A percentile compares a stretch with the other conserved stretches of the same genome.
Evolutionary conservation across 1,139 yeast genomes (phyloP).

Genomic region (Protomyces pachydermus): DNA sequence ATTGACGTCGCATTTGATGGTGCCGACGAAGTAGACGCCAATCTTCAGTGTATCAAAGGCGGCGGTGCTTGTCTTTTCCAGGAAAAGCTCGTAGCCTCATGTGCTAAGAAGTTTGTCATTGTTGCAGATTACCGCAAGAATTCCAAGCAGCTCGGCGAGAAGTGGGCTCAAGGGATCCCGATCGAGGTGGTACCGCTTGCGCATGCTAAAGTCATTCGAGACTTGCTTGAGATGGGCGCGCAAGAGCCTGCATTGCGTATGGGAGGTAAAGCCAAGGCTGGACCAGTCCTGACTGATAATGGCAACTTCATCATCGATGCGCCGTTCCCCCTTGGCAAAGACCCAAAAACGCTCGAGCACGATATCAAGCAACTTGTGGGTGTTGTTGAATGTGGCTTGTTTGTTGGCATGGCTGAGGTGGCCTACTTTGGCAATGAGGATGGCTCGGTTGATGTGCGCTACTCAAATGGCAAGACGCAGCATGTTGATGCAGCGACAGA

Average conservation of each 20-base stretch:
- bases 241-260: conserved; percentile 62
- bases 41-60: conserved; percentile 86
- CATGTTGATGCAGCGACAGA: conserved; percentile 6
- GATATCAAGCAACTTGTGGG: conserved; percentile 76
- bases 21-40: conserved; percentile 88
- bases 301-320: conserved; percentile 91
- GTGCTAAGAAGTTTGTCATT: conserved; percentile 69
- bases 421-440: conserved; percentile 84
- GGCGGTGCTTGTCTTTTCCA: conserved; percentile 98
- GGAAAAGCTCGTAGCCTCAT: conserved; percentile 86
- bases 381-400: conserved; percentile 94
- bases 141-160: conserved; percentile 60
- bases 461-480: conserved; percentile 11
- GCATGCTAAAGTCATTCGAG: conserved; percentile 65
- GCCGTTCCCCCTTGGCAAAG: conserved; percentile 72
- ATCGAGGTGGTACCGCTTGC: conserved; percentile 92
- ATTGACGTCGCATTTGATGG: conserved; percentile 96
- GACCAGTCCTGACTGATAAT: conserved; percentile 96
- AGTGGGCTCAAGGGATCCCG: conserved; percentile 90
- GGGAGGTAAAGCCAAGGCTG: conserved; percentile 91
- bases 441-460: conserved; percentile 51
- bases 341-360: conserved; percentile 45
- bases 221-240: conserved; percentile 64
- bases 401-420: conserved; percentile 65
- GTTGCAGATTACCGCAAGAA: conserved; percentile 92